phyloP scores from a whole-genome alignment of 2,329 filamentous ascomycete genomes.

The Bipolaris bicolor region DNA sequence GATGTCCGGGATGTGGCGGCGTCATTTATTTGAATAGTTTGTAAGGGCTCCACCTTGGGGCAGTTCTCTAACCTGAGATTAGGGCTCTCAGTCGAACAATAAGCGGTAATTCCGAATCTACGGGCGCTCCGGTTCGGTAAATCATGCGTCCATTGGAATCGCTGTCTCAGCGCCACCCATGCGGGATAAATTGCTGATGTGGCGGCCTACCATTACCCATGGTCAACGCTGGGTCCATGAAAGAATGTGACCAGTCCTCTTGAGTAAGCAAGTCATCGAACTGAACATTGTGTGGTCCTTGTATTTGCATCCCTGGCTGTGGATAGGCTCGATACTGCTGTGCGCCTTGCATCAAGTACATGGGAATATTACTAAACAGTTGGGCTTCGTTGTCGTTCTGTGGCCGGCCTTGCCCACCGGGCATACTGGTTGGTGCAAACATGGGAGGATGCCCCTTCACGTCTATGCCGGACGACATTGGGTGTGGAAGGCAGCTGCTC shows the following conservation, averaged over 20 bases:
- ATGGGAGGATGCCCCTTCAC: conserved; percentile 35
- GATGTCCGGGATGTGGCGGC: not conserved
- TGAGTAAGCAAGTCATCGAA: conserved; percentile 48
- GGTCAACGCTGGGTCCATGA: conserved; percentile 44
- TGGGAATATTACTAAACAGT: conserved; percentile 71
- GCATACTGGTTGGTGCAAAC: conserved; percentile 31
- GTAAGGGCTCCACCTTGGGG: not conserved
- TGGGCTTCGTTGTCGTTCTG: conserved; percentile 71
- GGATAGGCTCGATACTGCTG: conserved; percentile 35
- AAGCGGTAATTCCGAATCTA: not conserved
- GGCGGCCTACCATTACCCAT: conserved; percentile 32
- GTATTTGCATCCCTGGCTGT: conserved; percentile 30
- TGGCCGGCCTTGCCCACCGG: conserved; percentile 22
- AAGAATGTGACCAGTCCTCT: conserved; percentile 51
- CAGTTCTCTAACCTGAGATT: not conserved
- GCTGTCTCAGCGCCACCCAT: conserved; percentile 27
- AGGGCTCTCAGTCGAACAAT: not conserved
- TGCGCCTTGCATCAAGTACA: conserved; percentile 68
- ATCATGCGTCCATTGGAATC: conserved; percentile 1
- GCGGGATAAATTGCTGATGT: conserved; percentile 27
- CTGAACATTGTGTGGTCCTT: conserved; percentile 37
- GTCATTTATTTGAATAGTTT: not conserved
- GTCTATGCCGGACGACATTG: conserved; percentile 24
- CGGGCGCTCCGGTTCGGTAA: not conserved
- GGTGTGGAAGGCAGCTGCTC: conserved; percentile 6